These are phyloP conservation scores for Roridomyces roridus DNA, from an alignment of 768 basidiomycete genomes.

Conservation along the genomic window DNA sequence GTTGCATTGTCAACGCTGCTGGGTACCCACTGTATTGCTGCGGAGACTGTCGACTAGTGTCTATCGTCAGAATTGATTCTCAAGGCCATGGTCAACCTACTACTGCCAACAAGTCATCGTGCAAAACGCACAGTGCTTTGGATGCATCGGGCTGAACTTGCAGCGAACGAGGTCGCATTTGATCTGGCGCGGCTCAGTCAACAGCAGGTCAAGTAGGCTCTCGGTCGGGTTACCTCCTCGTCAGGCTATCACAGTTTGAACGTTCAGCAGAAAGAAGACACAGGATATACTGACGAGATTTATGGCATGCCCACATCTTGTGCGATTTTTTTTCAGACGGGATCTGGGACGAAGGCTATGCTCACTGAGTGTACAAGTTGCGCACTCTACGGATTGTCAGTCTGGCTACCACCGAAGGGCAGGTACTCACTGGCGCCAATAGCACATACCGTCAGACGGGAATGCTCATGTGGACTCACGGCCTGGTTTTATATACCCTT, in stretches of 20 bases:
- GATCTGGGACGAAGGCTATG: too few relatives aligned
- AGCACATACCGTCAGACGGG: conserved; percentile 18
- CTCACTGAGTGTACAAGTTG: conserved; percentile 24
- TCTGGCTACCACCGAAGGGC: background rate
- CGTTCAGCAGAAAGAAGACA: background rate
- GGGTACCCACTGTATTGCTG: conserved; percentile 63
- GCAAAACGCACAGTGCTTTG: conserved; percentile 56
- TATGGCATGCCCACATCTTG: conserved; percentile 24
- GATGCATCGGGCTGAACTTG: conserved; percentile 68
- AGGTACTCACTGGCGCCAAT: conserved; percentile 25
- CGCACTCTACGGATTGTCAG: conserved; percentile 21
- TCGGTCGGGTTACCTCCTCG: conserved; percentile 15
- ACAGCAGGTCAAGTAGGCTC: background rate
- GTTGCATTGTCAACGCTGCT: conserved; percentile 1
- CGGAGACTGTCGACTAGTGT: conserved; percentile 62
- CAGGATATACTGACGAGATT: conserved; percentile 19
- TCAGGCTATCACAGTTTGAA: conserved; percentile 5
- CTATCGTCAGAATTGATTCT: conserved; percentile 9
- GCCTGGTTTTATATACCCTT: conserved; percentile 20
- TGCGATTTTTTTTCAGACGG: conserved; percentile 8
- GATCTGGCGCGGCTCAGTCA: conserved; percentile 47
- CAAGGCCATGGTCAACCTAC: conserved; percentile 45
- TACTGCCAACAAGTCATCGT: conserved; percentile 72
- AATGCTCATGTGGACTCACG: background rate
- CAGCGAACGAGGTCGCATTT: conserved; percentile 64